phyloP scores from a whole-genome alignment of 2,329 filamentous ascomycete species.

The Aureobasidium sp. region DNA sequence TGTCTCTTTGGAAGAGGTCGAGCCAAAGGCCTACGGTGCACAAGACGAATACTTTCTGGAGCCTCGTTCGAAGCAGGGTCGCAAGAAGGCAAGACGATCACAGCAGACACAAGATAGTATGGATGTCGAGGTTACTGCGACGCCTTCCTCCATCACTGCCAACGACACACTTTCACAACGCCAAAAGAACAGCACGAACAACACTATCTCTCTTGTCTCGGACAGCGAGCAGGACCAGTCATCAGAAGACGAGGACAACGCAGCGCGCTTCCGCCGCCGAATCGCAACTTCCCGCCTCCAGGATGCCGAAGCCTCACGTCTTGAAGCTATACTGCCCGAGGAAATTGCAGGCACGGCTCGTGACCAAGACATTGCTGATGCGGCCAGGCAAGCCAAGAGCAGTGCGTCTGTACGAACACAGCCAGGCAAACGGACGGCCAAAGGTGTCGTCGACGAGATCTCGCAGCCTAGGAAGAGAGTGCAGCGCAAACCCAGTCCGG shows the following conservation, averaged over 20 bases:
- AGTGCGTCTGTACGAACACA: constrained; percentile 3
- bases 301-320: constrained; percentile 21
- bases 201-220: constrained; percentile 15
- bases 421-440: constrained; percentile 14
- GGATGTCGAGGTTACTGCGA: constrained; percentile 6
- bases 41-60: constrained; percentile 73
- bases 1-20: constrained; percentile 64
- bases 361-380: constrained; percentile 14
- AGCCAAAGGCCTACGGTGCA: constrained; percentile 63
- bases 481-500: constrained; percentile 21
- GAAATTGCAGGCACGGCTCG: constrained; percentile 17
- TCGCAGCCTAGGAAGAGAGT: constrained; percentile 26
- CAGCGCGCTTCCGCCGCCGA: constrained; percentile 25
- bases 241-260: constrained; percentile 17
- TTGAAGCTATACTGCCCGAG: constrained; percentile 17
- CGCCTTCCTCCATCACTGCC: background rate
- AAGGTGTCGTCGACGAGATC: constrained; percentile 17
- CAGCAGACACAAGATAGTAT: constrained; percentile 8
- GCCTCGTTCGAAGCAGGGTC: constrained; percentile 8
- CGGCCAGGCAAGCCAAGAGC: constrained; percentile 8
- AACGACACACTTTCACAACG: background rate
- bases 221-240: constrained; percentile 15
- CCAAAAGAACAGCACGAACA: background rate
- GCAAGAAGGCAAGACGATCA: constrained; percentile 18
- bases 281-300: constrained; percentile 23